phyloP scores from a whole-genome alignment of 176 grass and related monocot genomes.

The barley (Hordeum vulgare) region DNA sequence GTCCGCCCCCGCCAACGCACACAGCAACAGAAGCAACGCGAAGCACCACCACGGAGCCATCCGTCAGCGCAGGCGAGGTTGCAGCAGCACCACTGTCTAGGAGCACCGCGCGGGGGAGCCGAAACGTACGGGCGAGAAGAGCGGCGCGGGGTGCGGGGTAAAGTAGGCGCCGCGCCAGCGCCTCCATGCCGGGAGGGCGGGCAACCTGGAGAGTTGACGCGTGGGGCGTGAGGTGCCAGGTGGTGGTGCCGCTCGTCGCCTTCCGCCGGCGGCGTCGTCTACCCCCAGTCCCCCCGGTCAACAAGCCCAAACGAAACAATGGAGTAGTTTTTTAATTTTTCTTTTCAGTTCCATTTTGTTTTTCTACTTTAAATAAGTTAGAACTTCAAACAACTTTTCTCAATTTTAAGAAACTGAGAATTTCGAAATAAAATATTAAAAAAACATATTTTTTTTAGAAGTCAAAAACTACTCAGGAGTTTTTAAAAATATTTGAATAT shows the following conservation, averaged over 20 bases:
- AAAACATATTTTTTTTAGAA: too few relatives aligned
- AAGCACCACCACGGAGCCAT: slow-evolving; percentile 30
- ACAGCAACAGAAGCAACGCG: slow-evolving; percentile 18
- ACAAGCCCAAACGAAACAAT: background rate
- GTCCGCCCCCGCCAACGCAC: slow-evolving; percentile 1
- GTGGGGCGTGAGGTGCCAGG: slow-evolving; percentile 32
- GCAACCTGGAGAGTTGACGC: slow-evolving; percentile 30
- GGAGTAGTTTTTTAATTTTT: too few relatives aligned
- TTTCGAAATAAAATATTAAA: too few relatives aligned
- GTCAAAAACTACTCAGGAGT: too few relatives aligned
- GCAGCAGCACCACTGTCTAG: too few relatives aligned
- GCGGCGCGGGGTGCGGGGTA: background rate
- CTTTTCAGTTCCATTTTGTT: too few relatives aligned
- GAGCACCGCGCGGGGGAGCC: too few relatives aligned
- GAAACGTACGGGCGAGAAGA: too few relatives aligned
- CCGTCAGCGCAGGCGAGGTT: background rate
- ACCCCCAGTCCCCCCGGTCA: background rate
- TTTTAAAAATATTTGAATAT: too few relatives aligned
- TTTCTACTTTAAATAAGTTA: too few relatives aligned
- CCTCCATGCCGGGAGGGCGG: slow-evolving; percentile 42
- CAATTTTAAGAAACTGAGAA: too few relatives aligned
- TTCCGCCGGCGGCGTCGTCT: background rate
- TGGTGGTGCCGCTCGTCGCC: slow-evolving; percentile 37
- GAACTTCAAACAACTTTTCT: too few relatives aligned
- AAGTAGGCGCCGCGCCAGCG: slow-evolving; percentile 25